Evolutionary conservation across 2,329 filamentous ascomycete genomes (phyloP), one percentile per base, ranked within the genome.

Genomic region (Rhexocercosporidium sp.): DNA sequence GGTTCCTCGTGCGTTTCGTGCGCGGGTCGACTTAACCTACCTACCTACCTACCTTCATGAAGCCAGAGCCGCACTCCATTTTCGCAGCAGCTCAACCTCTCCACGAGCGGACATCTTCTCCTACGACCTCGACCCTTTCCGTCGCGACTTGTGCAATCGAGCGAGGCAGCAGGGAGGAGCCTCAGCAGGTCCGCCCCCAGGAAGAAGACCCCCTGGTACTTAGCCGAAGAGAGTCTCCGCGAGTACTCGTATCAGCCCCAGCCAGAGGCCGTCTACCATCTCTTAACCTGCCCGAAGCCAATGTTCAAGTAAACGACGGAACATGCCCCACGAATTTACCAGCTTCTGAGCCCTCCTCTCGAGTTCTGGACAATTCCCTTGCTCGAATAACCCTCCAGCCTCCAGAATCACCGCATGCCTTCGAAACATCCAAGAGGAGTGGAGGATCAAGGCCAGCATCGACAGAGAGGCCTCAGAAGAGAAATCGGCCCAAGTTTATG

Each of bases 391-490:
- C 39, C 20, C 27, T 41, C 11, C 29, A 37, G 11, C 29, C 25
- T 16, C 37, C 59, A 22, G 56, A 34, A 18, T 20, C 62, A 51
- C 51, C 67, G 64, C 49, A 70, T 71, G 59, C 71, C 56, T 37
- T 71, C 69, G 41, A 76, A 75, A 69, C 74, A 72, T 53, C 56
- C 66, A 59, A 66, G 70, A 60, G 22, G 29, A 71, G 72, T 20
- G 67, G 60, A 59, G 67, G 44, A 27, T 57, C 57, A 49, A 68
- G 65, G 51, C 47, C 62, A 16, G 27, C 47, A 9, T 66, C 71
- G 20, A 66, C 66, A 65, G 75, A 76, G 53, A 72, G 69, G 54
- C 74, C 76, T 20, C 60, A 67, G 37, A 78, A 78, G 60, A 74
- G 72, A 59, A 68, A 65, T 20, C 69, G 72, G 49, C 69, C 72